phyloP scores from a whole-genome alignment of 1,139 yeast genomes.

The Yamadazyma membranifaciens region DNA sequence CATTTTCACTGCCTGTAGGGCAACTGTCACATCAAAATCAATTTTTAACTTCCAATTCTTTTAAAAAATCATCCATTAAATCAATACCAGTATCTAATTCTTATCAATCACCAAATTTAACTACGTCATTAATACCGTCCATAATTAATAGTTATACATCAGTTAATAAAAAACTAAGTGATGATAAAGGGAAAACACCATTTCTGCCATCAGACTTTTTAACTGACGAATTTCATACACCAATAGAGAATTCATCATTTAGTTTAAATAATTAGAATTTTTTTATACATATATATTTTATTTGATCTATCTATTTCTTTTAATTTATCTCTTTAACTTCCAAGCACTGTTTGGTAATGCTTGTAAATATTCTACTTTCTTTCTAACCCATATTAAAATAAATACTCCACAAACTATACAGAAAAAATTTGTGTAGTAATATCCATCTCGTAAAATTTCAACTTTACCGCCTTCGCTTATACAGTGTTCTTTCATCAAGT shows the following conservation, averaged over 20 bases:
- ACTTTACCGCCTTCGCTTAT: conserved; percentile 54
- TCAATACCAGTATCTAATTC: conserved; percentile 4
- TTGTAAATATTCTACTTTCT: conserved; percentile 58
- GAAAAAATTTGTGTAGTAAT: conserved; percentile 69
- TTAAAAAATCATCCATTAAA: conserved; percentile 1
- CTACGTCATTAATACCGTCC: conserved; percentile 42
- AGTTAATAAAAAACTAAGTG: conserved; percentile 34
- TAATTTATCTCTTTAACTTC: conserved; percentile 45
- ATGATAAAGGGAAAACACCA: conserved; percentile 32
- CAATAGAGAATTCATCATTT: conserved; percentile 17
- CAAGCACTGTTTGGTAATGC: conserved; percentile 64
- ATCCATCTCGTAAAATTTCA: conserved; percentile 67
- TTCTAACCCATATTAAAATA: conserved; percentile 68
- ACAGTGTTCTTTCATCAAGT: conserved; percentile 50
- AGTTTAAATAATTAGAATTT: conserved; percentile 6
- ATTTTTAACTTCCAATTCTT: background rate
- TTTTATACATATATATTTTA: conserved; percentile 1
- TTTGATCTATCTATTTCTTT: background rate
- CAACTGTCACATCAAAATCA: conserved; percentile 4
- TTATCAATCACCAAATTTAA: conserved; percentile 19
- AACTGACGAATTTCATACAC: conserved; percentile 28
- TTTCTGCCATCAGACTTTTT: conserved; percentile 46
- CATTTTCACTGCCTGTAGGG: conserved; percentile 2
- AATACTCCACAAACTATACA: conserved; percentile 70
- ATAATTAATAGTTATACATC: conserved; percentile 42